Evolutionary conservation across 441 rosid species (phyloP).

Genomic region (Corymbia citriodora): DNA sequence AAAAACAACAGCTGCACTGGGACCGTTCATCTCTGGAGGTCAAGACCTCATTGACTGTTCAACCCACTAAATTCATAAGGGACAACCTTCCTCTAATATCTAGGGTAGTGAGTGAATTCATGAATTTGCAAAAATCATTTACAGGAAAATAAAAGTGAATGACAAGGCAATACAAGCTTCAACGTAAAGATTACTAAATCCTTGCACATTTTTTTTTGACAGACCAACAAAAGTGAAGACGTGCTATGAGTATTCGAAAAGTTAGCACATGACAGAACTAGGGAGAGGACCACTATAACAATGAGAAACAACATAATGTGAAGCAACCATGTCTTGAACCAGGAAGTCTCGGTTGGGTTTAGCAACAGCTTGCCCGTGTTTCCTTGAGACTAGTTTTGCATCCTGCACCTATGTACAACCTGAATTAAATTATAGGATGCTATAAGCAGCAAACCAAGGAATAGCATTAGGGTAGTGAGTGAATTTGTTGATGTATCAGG

Average conservation of each 20-base stretch:
- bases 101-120: not conserved
- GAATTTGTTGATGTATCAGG: too few relatives aligned
- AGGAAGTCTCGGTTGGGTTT: not conserved
- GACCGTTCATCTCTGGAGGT: not conserved
- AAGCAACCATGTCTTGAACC: not conserved
- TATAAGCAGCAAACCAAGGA: not conserved
- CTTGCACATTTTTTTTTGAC: rapidly evolving
- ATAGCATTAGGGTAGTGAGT: not conserved
- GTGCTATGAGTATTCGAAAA: too few relatives aligned
- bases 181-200: not conserved
- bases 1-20: rapidly evolving
- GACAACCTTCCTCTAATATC: not conserved
- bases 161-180: not conserved
- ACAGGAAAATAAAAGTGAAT: not conserved
- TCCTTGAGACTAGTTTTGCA: not conserved
- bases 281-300: too few relatives aligned
- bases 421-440: not conserved
- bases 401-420: not conserved
- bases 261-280: too few relatives aligned
- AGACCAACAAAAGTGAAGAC: not conserved
- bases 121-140: not conserved
- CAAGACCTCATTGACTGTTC: not conserved
- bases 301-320: not conserved
- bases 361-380: not conserved
- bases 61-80: not conserved